These are phyloP conservation scores for Ophiostoma ulmi DNA, from an alignment of 2,329 filamentous ascomycete species.

Conservation along the genomic window DNA sequence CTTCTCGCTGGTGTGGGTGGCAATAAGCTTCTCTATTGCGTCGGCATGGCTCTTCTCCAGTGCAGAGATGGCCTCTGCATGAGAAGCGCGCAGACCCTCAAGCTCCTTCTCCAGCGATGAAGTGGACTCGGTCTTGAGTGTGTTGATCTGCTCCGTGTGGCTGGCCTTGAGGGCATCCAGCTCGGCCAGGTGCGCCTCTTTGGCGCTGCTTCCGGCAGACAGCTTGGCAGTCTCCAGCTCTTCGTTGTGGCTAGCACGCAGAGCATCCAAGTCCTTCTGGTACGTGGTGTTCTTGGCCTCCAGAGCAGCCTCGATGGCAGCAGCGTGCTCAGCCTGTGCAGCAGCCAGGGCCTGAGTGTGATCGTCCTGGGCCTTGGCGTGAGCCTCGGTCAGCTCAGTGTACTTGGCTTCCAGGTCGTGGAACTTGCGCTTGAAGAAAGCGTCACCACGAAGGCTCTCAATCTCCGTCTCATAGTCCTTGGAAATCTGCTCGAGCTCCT, in stretches of 20 bases:
- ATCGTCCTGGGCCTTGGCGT: constrained; percentile 38
- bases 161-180: constrained; percentile 52
- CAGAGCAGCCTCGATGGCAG: constrained; percentile 34
- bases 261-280: constrained; percentile 49
- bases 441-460: constrained; percentile 57
- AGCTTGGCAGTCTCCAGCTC: constrained; percentile 54
- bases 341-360: constrained; percentile 43
- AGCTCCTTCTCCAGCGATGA: constrained; percentile 41
- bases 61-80: constrained; percentile 33
- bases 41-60: constrained; percentile 46
- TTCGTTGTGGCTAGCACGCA: constrained; percentile 54
- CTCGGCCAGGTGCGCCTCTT: constrained; percentile 42
- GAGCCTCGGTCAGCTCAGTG: constrained; percentile 39
- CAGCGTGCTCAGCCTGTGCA: constrained; percentile 36
- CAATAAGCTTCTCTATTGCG: constrained; percentile 37
- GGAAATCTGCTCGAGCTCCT: constrained; percentile 54
- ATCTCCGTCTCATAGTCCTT: constrained; percentile 62
- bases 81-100: constrained; percentile 41
- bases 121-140: constrained; percentile 40
- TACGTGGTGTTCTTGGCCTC: constrained; percentile 50
- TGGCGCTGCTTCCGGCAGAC: constrained; percentile 42
- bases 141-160: constrained; percentile 56
- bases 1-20: constrained; percentile 37
- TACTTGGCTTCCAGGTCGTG: constrained; percentile 56
- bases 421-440: constrained; percentile 60